phyloP scores from a whole-genome alignment of 2,329 filamentous ascomycete species.

The Aspergillus tanneri region DNA sequence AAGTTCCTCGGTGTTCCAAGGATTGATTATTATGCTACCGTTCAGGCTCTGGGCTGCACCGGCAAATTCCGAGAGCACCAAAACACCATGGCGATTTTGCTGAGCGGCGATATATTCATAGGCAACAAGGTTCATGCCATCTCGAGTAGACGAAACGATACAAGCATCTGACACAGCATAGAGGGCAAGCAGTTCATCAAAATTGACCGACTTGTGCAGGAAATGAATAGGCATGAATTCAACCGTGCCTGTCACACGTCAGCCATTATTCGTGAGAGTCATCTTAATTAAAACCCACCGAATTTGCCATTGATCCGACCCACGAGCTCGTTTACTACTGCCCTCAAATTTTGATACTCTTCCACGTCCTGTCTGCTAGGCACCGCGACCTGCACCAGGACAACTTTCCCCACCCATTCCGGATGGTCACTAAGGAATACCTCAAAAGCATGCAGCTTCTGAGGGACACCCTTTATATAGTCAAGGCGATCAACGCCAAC shows the following conservation, averaged over 20 bases:
- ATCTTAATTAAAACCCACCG: slow-evolving; percentile 13
- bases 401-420: slow-evolving; percentile 96
- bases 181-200: slow-evolving; percentile 90
- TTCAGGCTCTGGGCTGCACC: slow-evolving; percentile 93
- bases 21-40: slow-evolving; percentile 91
- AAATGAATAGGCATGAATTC: slow-evolving; percentile 99
- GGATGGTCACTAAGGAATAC: slow-evolving; percentile 96
- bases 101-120: slow-evolving; percentile 98
- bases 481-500: slow-evolving; percentile 95
- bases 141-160: slow-evolving; percentile 89
- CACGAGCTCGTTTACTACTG: slow-evolving; percentile 94
- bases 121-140: slow-evolving; percentile 98
- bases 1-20: slow-evolving; percentile 96
- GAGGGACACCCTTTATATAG: slow-evolving; percentile 98
- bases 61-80: slow-evolving; percentile 96
- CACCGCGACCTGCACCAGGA: slow-evolving; percentile 92
- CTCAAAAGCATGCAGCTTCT: slow-evolving; percentile 94
- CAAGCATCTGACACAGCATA: slow-evolving; percentile 92
- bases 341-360: slow-evolving; percentile 93
- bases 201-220: slow-evolving; percentile 91
- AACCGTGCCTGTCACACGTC: slow-evolving; percentile 64
- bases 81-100: slow-evolving; percentile 81
- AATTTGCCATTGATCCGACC: slow-evolving; percentile 88
- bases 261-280: slow-evolving; percentile 8
- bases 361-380: slow-evolving; percentile 94